These are phyloP conservation scores for Scedosporium dehoogii DNA, from an alignment of 2,329 filamentous ascomycete species.

Conservation along the genomic window DNA sequence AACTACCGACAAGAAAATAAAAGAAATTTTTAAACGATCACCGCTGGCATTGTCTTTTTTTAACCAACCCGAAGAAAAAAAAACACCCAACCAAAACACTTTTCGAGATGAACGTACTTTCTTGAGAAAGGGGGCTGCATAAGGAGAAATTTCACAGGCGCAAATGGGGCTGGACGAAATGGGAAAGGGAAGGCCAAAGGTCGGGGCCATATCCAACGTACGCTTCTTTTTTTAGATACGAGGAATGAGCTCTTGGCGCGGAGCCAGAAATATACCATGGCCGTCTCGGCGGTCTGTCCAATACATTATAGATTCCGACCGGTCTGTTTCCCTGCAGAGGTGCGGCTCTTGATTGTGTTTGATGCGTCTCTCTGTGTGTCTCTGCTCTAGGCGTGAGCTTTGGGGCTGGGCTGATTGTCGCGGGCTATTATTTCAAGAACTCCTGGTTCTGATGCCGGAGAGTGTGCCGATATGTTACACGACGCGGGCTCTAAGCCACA, in stretches of 20 bases:
- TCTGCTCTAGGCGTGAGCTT: not conserved
- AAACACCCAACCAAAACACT: not conserved
- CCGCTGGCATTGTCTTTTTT: not conserved
- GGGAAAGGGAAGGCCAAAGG: conserved; percentile 4
- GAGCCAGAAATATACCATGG: conserved; percentile 6
- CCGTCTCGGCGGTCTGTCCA: conserved; percentile 4
- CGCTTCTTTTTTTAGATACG: not conserved
- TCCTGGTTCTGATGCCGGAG: not conserved
- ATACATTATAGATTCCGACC: not conserved
- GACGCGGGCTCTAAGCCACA: not conserved
- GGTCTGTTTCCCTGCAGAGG: not conserved
- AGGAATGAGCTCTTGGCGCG: not conserved
- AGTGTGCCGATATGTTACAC: not conserved
- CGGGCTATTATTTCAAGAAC: not conserved
- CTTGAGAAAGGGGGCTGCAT: not conserved
- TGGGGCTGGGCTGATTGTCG: not conserved
- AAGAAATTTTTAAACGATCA: not conserved
- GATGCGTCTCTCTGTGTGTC: not conserved
- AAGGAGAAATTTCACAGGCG: conserved; percentile 1
- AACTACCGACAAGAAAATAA: not conserved
- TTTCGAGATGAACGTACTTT: not conserved
- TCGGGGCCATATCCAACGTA: conserved; percentile 3
- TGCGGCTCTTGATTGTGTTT: not conserved
- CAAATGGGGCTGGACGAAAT: conserved; percentile 5
- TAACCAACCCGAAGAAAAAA: not conserved